These are phyloP conservation scores for Teratosphaeria zuluensis DNA, from an alignment of 2,329 filamentous ascomycete species.

Conservation along the genomic window DNA sequence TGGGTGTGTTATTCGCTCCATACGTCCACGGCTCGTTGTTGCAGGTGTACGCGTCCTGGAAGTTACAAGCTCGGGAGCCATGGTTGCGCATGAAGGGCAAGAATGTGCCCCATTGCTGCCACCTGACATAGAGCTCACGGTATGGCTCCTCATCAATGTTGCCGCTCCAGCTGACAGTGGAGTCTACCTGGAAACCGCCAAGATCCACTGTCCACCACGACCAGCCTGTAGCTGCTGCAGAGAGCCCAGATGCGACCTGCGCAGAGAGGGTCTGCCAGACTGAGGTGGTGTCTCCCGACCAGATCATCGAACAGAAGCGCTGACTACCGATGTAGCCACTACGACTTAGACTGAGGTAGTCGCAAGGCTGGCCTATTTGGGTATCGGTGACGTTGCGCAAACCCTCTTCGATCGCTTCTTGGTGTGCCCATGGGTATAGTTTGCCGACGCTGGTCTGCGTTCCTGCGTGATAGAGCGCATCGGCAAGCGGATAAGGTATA, in stretches of 20 bases:
- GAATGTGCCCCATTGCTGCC: conserved; percentile 25
- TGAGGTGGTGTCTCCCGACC: conserved; percentile 23
- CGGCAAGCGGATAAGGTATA: conserved; percentile 22
- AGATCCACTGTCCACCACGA: conserved; percentile 24
- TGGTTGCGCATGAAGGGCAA: conserved; percentile 25
- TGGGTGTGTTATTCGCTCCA: conserved; percentile 20
- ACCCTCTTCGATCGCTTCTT: conserved; percentile 23
- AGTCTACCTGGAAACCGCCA: conserved; percentile 24
- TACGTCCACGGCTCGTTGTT: conserved; percentile 27
- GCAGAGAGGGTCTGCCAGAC: conserved; percentile 22
- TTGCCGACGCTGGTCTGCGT: conserved; percentile 21
- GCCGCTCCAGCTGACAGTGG: conserved; percentile 26
- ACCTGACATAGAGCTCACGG: conserved; percentile 23
- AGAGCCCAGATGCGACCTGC: conserved; percentile 20
- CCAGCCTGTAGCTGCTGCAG: conserved; percentile 20
- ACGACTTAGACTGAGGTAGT: conserved; percentile 18
- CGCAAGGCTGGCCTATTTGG: conserved; percentile 16
- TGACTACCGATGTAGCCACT: conserved; percentile 25
- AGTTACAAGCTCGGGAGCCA: conserved; percentile 19
- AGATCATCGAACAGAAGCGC: conserved; percentile 25
- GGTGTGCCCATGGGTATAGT: conserved; percentile 24
- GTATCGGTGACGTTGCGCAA: conserved; percentile 19
- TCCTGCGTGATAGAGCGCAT: conserved; percentile 23
- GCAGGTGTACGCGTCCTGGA: conserved; percentile 27
- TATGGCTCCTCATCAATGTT: conserved; percentile 22